Conservation (phyloP, 129 eudicot species). For the Chrysanthemum seticuspe region DNA sequence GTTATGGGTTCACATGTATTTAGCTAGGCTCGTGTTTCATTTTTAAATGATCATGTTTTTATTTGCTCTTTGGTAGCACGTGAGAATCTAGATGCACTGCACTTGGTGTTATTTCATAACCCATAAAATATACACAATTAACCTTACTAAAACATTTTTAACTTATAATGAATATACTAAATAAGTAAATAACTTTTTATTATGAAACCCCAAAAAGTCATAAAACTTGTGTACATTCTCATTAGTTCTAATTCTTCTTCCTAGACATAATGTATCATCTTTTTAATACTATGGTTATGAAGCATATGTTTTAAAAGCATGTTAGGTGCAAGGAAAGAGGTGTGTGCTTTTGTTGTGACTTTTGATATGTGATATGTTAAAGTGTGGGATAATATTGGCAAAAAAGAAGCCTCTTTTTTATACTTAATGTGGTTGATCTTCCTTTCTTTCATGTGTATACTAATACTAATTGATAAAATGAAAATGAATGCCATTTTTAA, state of each 20-base stretch:
- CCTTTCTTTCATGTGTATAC: background rate
- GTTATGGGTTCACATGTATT: no score
- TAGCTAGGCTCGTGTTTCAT: no score
- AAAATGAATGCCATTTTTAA: background rate
- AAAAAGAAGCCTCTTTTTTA: slow-evolving; percentile 19
- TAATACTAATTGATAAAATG: background rate
- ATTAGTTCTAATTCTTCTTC: no score
- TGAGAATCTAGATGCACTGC: background rate
- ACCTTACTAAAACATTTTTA: no score
- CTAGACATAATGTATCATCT: no score
- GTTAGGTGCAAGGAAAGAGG: background rate
- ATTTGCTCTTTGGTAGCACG: no score
- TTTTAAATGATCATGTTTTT: no score
- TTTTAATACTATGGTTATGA: no score
- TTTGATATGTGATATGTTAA: slow-evolving; percentile 23
- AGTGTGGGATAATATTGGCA: slow-evolving; percentile 25
- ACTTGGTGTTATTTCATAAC: background rate
- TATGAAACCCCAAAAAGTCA: no score
- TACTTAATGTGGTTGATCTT: slow-evolving; percentile 27
- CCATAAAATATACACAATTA: background rate
- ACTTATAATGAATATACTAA: no score
- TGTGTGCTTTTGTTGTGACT: slow-evolving; percentile 1
- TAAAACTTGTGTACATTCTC: no score
- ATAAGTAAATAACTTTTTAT: no score
- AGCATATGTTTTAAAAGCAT: background rate